Evolutionary conservation across 257 asterid species (phyloP), one percentile per base, ranked within the genome.

Genomic region (Jacaranda copaia): DNA sequence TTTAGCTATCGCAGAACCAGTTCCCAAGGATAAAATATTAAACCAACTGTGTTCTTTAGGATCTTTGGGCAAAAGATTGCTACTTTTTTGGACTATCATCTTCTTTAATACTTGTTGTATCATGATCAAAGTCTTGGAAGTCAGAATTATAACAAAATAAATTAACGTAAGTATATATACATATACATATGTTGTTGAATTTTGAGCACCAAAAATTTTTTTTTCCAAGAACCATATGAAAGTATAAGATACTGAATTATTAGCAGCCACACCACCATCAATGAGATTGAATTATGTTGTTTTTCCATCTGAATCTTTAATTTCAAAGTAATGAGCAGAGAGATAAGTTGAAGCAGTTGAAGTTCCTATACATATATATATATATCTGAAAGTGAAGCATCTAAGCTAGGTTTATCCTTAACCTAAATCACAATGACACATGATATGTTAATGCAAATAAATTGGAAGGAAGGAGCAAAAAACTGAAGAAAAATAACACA

Each of bases 21-120:
- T 81, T 64, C 93, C 91, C 11, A 89, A 0, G 3, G 90, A 87
- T 6, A 89, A 68, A 40, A 89, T 86, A 8, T 83, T 59, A 16
- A 85, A 74, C 4, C 86, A 75, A 1, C 80, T 68, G 8, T 76
- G 82, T 8, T 87, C 87, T 69, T 65, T 48, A 0, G 88, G 80
- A 19, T 73, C 51, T 25, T 76, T 64, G 3, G 79, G 79, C 12
- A 49, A 67, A 71, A 80, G 77, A 46, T 77, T 75, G 3, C 83
- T 81, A 4, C 77, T 60, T 0, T 61, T 39, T 48, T 68, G 15
- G 60, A 52, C 4, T n/a, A 18, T 57, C 63, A 77, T 69, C 43
- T 83, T 83, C 72, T 83, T 85, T 4, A 77, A 78, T 3, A 87
- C 73, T 79, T 87, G 68, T 6, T 75, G 48, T 1, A 87, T 75